Evolutionary conservation across 2,329 filamentous ascomycete species (phyloP), one percentile per base, ranked within the genome.

Genomic region (Pseudomassariella vexata): DNA sequence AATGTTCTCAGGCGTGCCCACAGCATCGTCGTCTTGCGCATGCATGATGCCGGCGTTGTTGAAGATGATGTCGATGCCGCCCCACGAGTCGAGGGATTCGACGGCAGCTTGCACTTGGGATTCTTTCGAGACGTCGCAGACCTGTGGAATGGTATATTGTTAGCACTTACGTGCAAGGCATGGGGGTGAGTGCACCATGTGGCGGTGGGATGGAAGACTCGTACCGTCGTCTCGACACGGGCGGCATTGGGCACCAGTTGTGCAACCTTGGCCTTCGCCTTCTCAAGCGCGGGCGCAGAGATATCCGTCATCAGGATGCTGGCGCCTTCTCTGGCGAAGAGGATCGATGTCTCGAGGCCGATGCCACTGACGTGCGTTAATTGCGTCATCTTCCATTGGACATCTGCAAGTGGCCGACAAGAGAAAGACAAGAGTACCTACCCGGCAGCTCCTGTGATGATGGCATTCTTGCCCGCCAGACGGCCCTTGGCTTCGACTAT

Each of bases 41-140:
- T 95, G 89, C 89, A 95, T 95, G 60, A 95, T 95, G 34, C 89
- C 89, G 16, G 89, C 89, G 59, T 95, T 95, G 77, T 95, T 95
- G 79, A 95, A 95, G 50, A 95, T 85, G 53, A 95, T 70, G 57
- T 95, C 89, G 3, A 92, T 63, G 26, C 89, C 89, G 52, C 89
- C 89, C 84, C 85, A 94, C 36, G 75, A 55, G 59, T 95, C 89
- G 36, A 90, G 65, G 8, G 73, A 63, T 46, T 85, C 82, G 32
- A 95, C 70, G 55, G 84, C 77, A 35, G 79, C 76, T 51, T 87
- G 65, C 19, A 95, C 79, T 35, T 92, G 76, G 39, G 73, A 60
- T 58, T 95, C 89, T 52, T 88, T 89, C 56, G 85, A 88, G 34
- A 95, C 89, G 53, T 95, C 88, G 61, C 78, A 81, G 43, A 73